Evolutionary conservation across 495 filamentous ascomycete genomes (phyloP).

Genomic region (Amphirosellinia nigrospora): DNA sequence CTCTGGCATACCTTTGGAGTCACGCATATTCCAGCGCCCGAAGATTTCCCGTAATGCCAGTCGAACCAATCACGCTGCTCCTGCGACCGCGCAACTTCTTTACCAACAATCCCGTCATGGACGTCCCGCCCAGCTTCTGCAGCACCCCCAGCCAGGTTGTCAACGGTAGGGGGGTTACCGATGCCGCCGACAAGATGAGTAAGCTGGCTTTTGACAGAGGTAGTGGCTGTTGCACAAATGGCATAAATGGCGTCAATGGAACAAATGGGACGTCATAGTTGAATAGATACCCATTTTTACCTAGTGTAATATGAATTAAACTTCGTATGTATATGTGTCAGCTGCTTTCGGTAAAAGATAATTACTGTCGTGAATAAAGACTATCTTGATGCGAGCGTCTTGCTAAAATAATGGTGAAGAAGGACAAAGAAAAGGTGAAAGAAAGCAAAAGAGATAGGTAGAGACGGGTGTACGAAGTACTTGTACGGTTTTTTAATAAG

Average conservation of each 20-base stretch:
- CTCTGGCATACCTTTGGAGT: constrained; percentile 97
- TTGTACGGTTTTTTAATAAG: neutral
- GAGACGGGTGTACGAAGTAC: neutral
- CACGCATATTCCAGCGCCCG: constrained; percentile 88
- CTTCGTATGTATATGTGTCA: neutral
- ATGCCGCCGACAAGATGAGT: constrained; percentile 54
- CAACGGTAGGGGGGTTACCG: constrained; percentile 51
- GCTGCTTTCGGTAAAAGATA: neutral
- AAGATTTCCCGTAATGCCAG: constrained; percentile 96
- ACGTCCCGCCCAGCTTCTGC: constrained; percentile 82
- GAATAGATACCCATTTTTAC: neutral
- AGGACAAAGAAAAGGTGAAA: neutral
- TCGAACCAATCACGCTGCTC: constrained; percentile 84
- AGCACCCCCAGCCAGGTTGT: constrained; percentile 74
- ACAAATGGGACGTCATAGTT: constrained; percentile 28
- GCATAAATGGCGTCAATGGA: constrained; percentile 32
- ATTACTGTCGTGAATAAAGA: neutral
- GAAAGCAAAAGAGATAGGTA: neutral
- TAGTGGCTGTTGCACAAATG: constrained; percentile 39
- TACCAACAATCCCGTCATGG: constrained; percentile 79
- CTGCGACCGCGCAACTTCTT: constrained; percentile 91
- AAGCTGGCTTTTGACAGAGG: constrained; percentile 47
- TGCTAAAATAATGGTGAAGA: neutral
- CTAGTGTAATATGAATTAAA: neutral
- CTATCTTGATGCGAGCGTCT: neutral